Conservation (phyloP, 192 early-diverging fungal species). For the Dispira simplex region DNA sequence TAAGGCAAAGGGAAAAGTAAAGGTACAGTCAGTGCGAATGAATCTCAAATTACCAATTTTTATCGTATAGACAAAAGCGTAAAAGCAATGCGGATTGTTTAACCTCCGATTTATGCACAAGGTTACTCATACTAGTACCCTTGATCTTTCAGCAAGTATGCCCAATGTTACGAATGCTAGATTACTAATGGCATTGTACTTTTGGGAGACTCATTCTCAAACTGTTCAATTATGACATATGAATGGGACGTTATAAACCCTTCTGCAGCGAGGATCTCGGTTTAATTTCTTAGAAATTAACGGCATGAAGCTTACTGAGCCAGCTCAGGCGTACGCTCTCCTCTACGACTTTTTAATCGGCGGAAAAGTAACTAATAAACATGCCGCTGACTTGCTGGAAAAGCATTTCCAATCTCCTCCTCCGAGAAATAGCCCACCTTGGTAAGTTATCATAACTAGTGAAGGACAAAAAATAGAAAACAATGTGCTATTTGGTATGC, state of each 20-base stretch:
- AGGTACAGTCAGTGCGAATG: conserved; percentile 19
- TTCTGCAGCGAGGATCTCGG: conserved; percentile 32
- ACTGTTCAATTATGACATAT: neutral
- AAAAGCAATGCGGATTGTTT: too few relatives aligned
- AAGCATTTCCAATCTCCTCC: conserved; percentile 4
- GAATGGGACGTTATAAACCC: neutral
- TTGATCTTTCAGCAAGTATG: neutral
- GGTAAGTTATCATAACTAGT: too few relatives aligned
- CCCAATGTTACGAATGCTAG: neutral
- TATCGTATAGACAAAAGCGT: too few relatives aligned
- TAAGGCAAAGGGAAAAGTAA: conserved; percentile 38
- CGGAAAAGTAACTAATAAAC: conserved; percentile 12
- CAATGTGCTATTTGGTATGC: too few relatives aligned
- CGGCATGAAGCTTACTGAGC: conserved; percentile 93
- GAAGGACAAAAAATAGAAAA: too few relatives aligned
- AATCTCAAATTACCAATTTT: too few relatives aligned
- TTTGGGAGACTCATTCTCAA: conserved; percentile 1
- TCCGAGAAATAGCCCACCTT: too few relatives aligned
- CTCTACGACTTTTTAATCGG: conserved; percentile 46
- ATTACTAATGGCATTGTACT: neutral
- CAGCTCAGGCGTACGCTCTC: conserved; percentile 67
- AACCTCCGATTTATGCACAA: too few relatives aligned
- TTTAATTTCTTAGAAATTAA: conserved; percentile 95
- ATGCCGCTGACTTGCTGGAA: conserved; percentile 11
- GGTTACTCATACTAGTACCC: neutral